Evolutionary conservation across 179 eudicot species (phyloP), one percentile per base, ranked within the genome.

Genomic region (Silene coronaria): DNA sequence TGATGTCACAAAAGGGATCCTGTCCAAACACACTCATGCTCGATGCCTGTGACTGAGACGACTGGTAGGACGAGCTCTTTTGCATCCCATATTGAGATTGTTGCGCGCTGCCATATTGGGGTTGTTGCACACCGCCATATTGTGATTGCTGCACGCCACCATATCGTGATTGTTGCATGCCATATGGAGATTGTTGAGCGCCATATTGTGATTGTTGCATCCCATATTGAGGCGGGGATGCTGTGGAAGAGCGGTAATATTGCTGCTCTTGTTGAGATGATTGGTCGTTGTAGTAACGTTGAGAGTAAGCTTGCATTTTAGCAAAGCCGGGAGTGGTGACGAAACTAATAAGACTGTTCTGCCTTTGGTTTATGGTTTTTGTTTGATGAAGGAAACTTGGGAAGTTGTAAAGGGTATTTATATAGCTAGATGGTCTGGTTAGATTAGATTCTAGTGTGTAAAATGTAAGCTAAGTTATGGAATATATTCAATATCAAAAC

Each of bases 1-100:
- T 42, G 61, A 84, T 71, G 45, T 75, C 83, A 11, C 76, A 79
- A 9, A 84, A 74, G 1, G 82, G 75, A 11, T 76, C 84, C 46
- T 73, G 70, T 48, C 84, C 84, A 28, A 78, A 81, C 55, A 78
- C 84, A 9, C 76, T 70, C 69, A 75, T 53, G 2, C 17, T 51
- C n/a, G n/a, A n/a, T 0, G 68, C 7, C 8, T 46, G 19, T 4
- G 67, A 62, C 14, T 61, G 72, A 2, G 64, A 72, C 2, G 66
- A 58, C 46, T 72, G 51, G 28, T 26, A 59, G 17, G 77, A 67
- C 12, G 82, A 76, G 28, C 17, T 64, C 34, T 55, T 63, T 42
- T 64, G 79, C 34, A 74, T 45, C 45, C 55, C 38, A 0, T 38
- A 45, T 59, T n/a, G 78, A 10, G 19, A 64, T 12, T 19, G 62